Percentiles rank a stretch among this genome's conserved stretches.
Evolutionary conservation across 495 filamentous ascomycete genomes (phyloP).

Genomic region (Sordaria brevicollis): DNA sequence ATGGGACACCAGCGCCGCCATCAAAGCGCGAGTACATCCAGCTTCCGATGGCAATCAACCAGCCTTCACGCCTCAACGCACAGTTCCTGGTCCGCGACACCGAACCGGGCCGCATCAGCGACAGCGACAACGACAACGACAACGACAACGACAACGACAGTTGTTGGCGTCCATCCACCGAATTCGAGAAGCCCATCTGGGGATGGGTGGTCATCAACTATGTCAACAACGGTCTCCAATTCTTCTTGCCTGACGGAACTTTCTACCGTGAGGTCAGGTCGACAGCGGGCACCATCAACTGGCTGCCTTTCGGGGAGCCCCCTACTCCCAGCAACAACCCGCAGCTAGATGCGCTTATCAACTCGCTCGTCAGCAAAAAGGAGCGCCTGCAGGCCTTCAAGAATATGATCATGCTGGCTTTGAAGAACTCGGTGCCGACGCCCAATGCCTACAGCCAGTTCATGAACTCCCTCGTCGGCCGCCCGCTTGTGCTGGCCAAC

Average conservation of each 20-base stretch:
- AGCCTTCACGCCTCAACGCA: conserved; percentile 33
- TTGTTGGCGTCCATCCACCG: conserved; percentile 15
- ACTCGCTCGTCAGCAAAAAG: not conserved
- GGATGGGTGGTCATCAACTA: conserved; percentile 48
- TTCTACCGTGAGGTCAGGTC: conserved; percentile 41
- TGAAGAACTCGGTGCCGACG: conserved; percentile 9
- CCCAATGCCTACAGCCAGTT: conserved; percentile 30
- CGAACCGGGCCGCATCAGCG: not conserved
- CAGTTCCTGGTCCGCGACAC: conserved; percentile 8
- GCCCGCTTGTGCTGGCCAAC: conserved; percentile 39
- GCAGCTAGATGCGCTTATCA: conserved; percentile 29
- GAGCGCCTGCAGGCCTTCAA: conserved; percentile 25
- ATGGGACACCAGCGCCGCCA: not conserved
- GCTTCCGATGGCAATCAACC: conserved; percentile 40
- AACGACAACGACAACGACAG: not conserved
- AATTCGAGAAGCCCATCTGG: conserved; percentile 42
- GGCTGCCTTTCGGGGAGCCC: conserved; percentile 24
- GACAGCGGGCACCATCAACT: conserved; percentile 23
- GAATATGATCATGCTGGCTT: conserved; percentile 24
- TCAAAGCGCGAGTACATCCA: conserved; percentile 30
- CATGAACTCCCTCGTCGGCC: conserved; percentile 30
- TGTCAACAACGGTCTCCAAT: conserved; percentile 35
- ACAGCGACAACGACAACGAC: not conserved
- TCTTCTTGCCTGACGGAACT: conserved; percentile 38
- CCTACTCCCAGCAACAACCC: not conserved